Evolutionary conservation across 306 rosid species (phyloP).

Genomic region (Biancaea sappan): DNA sequence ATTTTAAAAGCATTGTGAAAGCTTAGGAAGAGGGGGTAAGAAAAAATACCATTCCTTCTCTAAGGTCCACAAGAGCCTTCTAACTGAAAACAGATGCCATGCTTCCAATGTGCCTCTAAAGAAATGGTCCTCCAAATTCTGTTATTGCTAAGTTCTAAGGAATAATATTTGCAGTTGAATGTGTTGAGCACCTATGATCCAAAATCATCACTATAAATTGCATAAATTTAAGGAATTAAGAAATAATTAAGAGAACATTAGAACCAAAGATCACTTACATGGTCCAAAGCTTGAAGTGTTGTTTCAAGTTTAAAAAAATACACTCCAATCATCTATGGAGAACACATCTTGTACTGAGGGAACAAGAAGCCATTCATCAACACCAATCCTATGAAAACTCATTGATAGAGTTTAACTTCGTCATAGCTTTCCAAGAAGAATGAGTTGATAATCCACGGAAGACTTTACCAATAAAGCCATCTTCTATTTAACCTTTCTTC

Average conservation of each 20-base stretch:
- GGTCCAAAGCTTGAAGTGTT: slow-evolving; percentile 87
- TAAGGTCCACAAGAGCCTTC: slow-evolving; percentile 97
- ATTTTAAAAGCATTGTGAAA: slow-evolving; percentile 1
- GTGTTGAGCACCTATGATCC: not conserved
- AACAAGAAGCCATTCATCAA: slow-evolving; percentile 84
- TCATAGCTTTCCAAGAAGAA: no score
- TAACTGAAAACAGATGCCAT: slow-evolving; percentile 92
- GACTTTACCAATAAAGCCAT: slow-evolving; percentile 40
- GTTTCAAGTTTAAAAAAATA: slow-evolving; percentile 83
- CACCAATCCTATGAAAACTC: slow-evolving; percentile 82
- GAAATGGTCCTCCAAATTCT: slow-evolving; percentile 70
- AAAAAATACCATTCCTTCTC: slow-evolving; percentile 85
- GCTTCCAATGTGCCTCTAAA: slow-evolving; percentile 91
- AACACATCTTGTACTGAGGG: slow-evolving; percentile 76
- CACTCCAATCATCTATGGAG: slow-evolving; percentile 89
- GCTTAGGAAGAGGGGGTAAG: not conserved
- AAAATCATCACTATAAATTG: not conserved
- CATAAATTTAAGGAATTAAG: slow-evolving; percentile 21
- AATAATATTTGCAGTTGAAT: slow-evolving; percentile 27
- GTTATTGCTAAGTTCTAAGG: no score
- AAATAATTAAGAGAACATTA: not conserved
- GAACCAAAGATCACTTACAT: slow-evolving; percentile 47
- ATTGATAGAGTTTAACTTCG: no score
- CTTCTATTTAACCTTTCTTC: no score
- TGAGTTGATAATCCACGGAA: no score